A percentile compares a stretch with the other conserved stretches of the same genome.
These are phyloP conservation scores for Boletellus deceptivus DNA, from an alignment of 1,284 basidiomycete genomes.

Conservation along the genomic window DNA sequence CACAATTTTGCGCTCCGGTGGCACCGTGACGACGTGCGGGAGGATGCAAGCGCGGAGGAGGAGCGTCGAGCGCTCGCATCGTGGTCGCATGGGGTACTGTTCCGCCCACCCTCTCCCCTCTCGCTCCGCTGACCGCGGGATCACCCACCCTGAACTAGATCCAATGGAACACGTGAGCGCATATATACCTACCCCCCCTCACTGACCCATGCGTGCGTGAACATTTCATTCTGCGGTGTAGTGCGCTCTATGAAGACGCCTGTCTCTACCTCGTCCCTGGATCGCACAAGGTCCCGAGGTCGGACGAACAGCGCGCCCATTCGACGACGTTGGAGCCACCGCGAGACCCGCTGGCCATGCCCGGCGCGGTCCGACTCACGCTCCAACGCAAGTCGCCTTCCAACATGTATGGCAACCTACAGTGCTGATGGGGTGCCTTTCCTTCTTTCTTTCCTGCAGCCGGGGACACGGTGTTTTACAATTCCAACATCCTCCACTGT, in stretches of 20 bases:
- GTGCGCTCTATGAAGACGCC: constrained; percentile 63
- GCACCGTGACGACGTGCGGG: constrained; percentile 80
- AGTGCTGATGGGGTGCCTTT: too few relatives aligned
- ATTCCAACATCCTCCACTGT: constrained; percentile 78
- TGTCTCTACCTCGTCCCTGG: constrained; percentile 77
- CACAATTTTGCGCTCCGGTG: constrained; percentile 77
- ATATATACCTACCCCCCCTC: too few relatives aligned
- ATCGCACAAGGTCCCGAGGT: constrained; percentile 62
- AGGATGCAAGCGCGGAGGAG: constrained; percentile 61
- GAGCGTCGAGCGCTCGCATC: constrained; percentile 57
- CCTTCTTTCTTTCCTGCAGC: constrained; percentile 30
- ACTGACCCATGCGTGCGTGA: too few relatives aligned
- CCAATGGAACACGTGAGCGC: constrained; percentile 75
- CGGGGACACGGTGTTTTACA: constrained; percentile 82
- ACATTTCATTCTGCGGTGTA: too few relatives aligned
- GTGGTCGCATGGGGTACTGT: constrained; percentile 63
- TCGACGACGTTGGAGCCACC: constrained; percentile 59
- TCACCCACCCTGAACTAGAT: constrained; percentile 41
- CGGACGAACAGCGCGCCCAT: constrained; percentile 55
- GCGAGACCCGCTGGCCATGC: constrained; percentile 63
- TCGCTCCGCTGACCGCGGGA: too few relatives aligned
- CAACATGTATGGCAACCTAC: too few relatives aligned
- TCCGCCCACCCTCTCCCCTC: not conserved
- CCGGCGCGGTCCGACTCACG: constrained; percentile 57
- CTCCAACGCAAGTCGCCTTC: constrained; percentile 51